Evolutionary conservation across 768 basidiomycete genomes (phyloP).

Genomic region (Suillus lakei): DNA sequence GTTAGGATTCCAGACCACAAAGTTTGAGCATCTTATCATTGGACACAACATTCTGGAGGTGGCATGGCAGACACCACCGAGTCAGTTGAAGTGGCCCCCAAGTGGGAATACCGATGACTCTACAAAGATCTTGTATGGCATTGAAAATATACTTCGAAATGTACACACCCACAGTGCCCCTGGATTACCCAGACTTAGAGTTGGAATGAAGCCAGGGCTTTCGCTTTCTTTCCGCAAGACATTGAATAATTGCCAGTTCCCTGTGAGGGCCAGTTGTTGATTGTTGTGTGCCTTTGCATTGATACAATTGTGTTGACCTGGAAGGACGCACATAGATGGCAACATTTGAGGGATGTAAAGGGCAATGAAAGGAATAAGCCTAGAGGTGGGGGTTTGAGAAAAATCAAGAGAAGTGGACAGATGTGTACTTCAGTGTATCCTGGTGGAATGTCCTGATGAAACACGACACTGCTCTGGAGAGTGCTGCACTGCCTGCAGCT

Average conservation of each 20-base stretch:
- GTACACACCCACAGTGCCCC: slow-evolving; percentile 61
- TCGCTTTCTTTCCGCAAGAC: slow-evolving; percentile 39
- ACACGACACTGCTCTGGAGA: slow-evolving; percentile 70
- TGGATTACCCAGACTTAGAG: slow-evolving; percentile 20
- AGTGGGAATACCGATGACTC: slow-evolving; percentile 42
- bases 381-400: slow-evolving; percentile 16
- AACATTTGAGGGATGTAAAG: slow-evolving; percentile 85
- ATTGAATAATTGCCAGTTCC: slow-evolving; percentile 43
- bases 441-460: slow-evolving; percentile 68
- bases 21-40: slow-evolving; percentile 70
- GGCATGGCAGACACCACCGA: slow-evolving; percentile 40
- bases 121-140: slow-evolving; percentile 8
- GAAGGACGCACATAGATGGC: slow-evolving; percentile 86
- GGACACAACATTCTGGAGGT: slow-evolving; percentile 45
- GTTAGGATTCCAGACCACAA: too few species aligned
- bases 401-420: slow-evolving; percentile 1
- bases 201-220: slow-evolving; percentile 32
- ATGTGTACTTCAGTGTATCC: slow-evolving; percentile 71
- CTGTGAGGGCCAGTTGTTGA: slow-evolving; percentile 45
- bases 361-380: slow-evolving; percentile 83
- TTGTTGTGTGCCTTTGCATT: slow-evolving; percentile 51
- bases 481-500: slow-evolving; percentile 58
- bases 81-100: slow-evolving; percentile 43
- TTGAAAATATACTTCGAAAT: background rate
- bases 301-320: slow-evolving; percentile 76